Evolutionary conservation across 1,139 yeast genomes (phyloP), one percentile per base, ranked within the genome.

Genomic region (Scheffersomyces quercinus): DNA sequence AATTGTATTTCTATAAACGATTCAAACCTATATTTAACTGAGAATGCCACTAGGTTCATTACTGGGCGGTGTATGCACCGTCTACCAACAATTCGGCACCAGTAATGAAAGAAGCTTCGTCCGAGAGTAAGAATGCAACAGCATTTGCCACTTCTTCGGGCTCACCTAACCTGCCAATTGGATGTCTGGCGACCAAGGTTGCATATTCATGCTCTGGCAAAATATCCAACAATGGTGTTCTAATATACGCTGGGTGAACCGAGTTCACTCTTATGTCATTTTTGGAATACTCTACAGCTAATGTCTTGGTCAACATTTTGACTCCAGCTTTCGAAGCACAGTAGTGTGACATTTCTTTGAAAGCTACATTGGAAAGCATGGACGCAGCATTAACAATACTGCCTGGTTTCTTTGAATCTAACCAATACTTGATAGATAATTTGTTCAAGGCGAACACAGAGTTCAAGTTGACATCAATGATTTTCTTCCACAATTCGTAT

Each of bases 271-370:
- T 44, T 28, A 54, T 54, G 11, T 52, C 54, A 36, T 45, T 42
- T 13, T 45, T 39, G 4, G 52, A 52, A 40, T 45, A 54, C 36
- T 52, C 56, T 33, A 48, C 15, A 4, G 54, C 51, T 34, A 51
- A 37, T 11, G 52, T 44, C 32, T 45, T 45, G 6, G 56, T 52
- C 15, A 54, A 42, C 20, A 45, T 37, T 33, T 46, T 45, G 16
- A 54, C 46, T 12, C 56, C 56, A 28, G 52, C 54, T 40, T 54
- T 51, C 4, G 52, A 42, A 12, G 52, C 49, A 37, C 51, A 45
- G 37, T 50, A 50, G 36, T 41, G 34, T 9, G 34, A 14, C 34
- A 31, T 31, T 13, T 16, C 34, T 11, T 8, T 13, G 34, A 13
- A 13, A 16, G 34, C 34, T 13, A 31, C 15, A 16, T 31, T 31